phyloP scores from a whole-genome alignment of 1,284 basidiomycete species.

The Mycena sp. region DNA sequence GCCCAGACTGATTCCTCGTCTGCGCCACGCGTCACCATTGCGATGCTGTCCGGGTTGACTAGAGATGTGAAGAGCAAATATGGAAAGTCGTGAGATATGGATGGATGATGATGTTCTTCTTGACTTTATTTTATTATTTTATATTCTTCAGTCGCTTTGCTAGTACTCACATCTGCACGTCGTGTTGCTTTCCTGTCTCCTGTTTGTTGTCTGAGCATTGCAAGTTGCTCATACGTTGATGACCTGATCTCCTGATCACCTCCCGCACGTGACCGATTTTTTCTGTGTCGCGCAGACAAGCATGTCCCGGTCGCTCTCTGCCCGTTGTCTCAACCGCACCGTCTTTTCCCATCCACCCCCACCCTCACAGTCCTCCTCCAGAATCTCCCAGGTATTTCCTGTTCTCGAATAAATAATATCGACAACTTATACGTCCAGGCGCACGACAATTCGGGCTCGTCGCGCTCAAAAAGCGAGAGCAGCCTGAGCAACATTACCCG shows the following conservation, averaged over 20 bases:
- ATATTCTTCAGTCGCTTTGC: too few relatives aligned
- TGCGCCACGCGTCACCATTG: conserved; percentile 60
- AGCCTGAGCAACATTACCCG: conserved; percentile 9
- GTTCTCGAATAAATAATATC: background rate
- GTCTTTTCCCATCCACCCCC: conserved; percentile 15
- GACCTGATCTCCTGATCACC: background rate
- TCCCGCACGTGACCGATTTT: background rate
- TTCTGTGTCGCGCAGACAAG: conserved; percentile 22
- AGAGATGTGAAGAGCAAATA: conserved; percentile 68
- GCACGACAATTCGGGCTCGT: conserved; percentile 19
- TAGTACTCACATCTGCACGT: background rate
- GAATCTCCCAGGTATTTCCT: conserved; percentile 16
- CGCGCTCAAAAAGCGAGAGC: conserved; percentile 28
- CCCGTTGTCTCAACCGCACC: conserved; percentile 28
- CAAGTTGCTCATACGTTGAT: background rate
- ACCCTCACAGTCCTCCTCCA: background rate
- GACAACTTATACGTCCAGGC: conserved; percentile 5
- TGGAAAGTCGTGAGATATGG: conserved; percentile 25
- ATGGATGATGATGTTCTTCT: conserved; percentile 9
- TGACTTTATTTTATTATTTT: conserved; percentile 5
- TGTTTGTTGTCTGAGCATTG: background rate
- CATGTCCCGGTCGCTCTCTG: conserved; percentile 31
- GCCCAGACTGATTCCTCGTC: conserved; percentile 40
- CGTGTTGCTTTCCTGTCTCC: background rate
- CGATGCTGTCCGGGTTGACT: conserved; percentile 76